Evolutionary conservation across 163 green algal genomes (phyloP).

Genomic region (Scenedesmus sp.): DNA sequence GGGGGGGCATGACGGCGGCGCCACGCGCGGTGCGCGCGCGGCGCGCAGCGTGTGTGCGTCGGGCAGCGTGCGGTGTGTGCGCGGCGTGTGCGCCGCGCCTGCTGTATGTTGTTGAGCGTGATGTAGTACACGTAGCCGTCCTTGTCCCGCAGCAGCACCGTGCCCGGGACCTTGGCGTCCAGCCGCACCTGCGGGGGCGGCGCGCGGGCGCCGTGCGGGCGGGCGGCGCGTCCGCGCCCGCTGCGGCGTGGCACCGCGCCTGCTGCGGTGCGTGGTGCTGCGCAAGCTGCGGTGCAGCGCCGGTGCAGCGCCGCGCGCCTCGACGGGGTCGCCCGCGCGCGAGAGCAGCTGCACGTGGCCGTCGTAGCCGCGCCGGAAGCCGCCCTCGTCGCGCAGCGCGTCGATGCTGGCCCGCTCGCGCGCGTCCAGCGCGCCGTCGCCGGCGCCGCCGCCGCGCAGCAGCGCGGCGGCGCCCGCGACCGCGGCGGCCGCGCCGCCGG

Average conservation of each 20-base stretch:
- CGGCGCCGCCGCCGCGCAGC: slow-evolving; percentile 2
- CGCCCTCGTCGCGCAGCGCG: slow-evolving; percentile 52
- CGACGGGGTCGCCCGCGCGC: background rate
- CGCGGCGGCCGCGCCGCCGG: slow-evolving; percentile 12
- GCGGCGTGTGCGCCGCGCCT: slow-evolving; percentile 56
- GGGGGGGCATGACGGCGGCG: no score
- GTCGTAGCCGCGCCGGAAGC: slow-evolving; percentile 62
- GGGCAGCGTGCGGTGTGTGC: no score
- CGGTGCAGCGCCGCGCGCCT: background rate
- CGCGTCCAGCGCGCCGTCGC: background rate
- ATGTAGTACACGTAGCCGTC: slow-evolving; percentile 57
- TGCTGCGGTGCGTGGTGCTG: no score
- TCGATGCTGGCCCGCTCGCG: slow-evolving; percentile 36
- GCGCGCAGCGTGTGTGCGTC: no score
- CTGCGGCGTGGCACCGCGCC: no score
- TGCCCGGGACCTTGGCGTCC: slow-evolving; percentile 64
- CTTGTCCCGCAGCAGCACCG: slow-evolving; percentile 60
- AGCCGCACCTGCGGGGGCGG: slow-evolving; percentile 50
- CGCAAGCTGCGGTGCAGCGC: no score
- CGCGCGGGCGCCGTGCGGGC: no score
- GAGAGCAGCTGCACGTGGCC: slow-evolving; percentile 58
- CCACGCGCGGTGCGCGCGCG: no score
- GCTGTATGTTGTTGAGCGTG: slow-evolving; percentile 60
- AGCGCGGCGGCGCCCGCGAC: slow-evolving; percentile 29
- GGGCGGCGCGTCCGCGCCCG: no score